Base-by-base conservation (phyloP, 2,329 filamentous ascomycete genomes). In the Ceratocystis papillata region DNA sequence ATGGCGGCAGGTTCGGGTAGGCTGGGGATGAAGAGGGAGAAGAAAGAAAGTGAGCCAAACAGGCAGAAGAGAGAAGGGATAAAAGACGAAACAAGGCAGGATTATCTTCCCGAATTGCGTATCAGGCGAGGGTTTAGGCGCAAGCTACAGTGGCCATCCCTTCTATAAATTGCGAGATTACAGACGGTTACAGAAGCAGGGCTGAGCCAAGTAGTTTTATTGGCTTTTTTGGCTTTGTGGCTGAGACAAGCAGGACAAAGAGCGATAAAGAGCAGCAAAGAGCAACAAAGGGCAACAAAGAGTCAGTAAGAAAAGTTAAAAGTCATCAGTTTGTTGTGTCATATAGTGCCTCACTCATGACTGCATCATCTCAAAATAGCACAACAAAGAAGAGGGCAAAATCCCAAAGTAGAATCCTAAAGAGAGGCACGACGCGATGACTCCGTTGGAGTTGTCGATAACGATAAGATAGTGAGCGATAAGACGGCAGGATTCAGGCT, bases 321-420 rank as follows among this genome's bases (percentile, higher is more conserved):
- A 41, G 37, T 41, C 37, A 15, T 41, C 37, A 41, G 37, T 41
- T 41, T 41, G 15, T 41, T 41, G 37, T 12, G 37, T 17, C 46
- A 37, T 37, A 17, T 6, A 6, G 30, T 57, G 25, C 25, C 30
- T 61, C 2, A 7, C 44, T 10, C 10, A 48, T 5, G 17, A 30
- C 33, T 62, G 37, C 61, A 44, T 63, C 61, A 63, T 63, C 46
- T 48, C 30, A 28, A 62, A 62, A 44, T 53, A 53, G 48, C n/a
- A 53, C 5, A 53, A 5, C n/a, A 22, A 53, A 53, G n/a, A 53
- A 53, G n/a, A 46, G 60, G 12, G 60, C 8, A 5, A 62, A 62
- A 41, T 12, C 37, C 37, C 37, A 41, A 41, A 41, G 37, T 41
- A 41, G 37, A 41, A 41, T 15, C 10, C 37, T 41, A 15, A 41